Evolutionary conservation across 441 rosid genomes (phyloP).

Genomic region (Euphorbia corollata): DNA sequence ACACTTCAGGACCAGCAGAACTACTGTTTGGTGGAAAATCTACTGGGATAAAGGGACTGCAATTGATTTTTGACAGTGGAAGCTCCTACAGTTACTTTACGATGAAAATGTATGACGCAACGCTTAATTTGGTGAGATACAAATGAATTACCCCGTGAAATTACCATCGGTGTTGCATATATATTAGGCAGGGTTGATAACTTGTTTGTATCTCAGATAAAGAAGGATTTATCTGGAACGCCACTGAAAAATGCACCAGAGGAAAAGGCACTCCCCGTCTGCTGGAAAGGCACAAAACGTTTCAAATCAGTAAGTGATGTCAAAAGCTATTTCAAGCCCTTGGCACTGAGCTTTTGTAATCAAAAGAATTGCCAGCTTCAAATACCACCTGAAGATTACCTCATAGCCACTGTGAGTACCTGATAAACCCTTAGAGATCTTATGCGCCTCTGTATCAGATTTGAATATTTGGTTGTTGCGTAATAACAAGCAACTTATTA

Average conservation of each 20-base stretch:
- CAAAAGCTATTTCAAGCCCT: conserved; percentile 62
- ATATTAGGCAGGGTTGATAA: not conserved
- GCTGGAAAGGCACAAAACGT: conserved; percentile 82
- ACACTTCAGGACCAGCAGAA: conserved; percentile 62
- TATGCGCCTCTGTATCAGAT: not conserved
- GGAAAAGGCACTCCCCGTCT: conserved; percentile 63
- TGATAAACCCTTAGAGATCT: not conserved
- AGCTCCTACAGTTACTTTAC: conserved; percentile 72
- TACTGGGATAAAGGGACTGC: conserved; percentile 44
- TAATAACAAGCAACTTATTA: not conserved
- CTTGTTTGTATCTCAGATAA: conserved; percentile 36
- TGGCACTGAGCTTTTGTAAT: conserved; percentile 50
- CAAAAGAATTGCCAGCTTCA: conserved; percentile 43
- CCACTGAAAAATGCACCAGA: conserved; percentile 59
- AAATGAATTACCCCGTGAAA: not conserved
- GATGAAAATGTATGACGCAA: conserved; percentile 37
- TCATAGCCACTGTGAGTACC: conserved; percentile 65
- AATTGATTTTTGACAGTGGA: conserved; percentile 58
- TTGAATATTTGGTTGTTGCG: not conserved
- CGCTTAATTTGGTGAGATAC: conserved; percentile 40
- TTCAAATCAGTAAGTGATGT: conserved; percentile 54
- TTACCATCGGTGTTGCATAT: not conserved
- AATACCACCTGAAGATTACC: conserved; percentile 70
- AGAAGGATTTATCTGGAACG: conserved; percentile 45
- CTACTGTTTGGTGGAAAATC: conserved; percentile 52